Evolutionary conservation across 1,139 yeast genomes (phyloP).

Genomic region (Geotrichum restrictum): DNA sequence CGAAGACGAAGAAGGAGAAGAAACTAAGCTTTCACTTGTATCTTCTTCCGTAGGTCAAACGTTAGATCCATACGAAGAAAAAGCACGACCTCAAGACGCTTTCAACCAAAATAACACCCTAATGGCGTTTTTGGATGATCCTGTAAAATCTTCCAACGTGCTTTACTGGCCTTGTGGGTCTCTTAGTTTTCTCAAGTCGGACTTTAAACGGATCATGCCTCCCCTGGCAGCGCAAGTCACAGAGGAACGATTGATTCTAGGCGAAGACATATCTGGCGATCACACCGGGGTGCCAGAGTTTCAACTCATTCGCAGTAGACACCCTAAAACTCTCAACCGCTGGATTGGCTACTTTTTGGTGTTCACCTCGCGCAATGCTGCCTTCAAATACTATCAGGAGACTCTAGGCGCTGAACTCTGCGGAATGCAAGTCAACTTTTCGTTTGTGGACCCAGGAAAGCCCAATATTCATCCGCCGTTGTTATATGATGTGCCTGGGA

Average conservation of each 20-base stretch:
- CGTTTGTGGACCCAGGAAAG: conserved; percentile 41
- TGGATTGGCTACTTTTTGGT: conserved; percentile 51
- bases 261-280: conserved; percentile 9
- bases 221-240: background rate
- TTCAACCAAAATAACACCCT: background rate
- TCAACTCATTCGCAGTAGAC: conserved; percentile 46
- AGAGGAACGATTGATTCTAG: conserved; percentile 5
- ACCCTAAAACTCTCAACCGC: conserved; percentile 45
- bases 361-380: conserved; percentile 48
- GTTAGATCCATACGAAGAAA: background rate
- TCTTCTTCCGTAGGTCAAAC: background rate
- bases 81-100: background rate
- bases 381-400: conserved; percentile 50
- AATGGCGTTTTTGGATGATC: conserved; percentile 11
- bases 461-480: conserved; percentile 30
- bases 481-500: conserved; percentile 32
- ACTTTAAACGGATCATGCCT: conserved; percentile 33
- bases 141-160: conserved; percentile 25
- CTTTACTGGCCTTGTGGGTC: conserved; percentile 38
- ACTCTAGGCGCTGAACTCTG: conserved; percentile 49
- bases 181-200: conserved; percentile 33
- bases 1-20: background rate
- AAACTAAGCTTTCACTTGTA: background rate
- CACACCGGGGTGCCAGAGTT: conserved; percentile 9
- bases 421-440: conserved; percentile 48